A percentile compares a stretch with the other conserved stretches of the same genome.
Evolutionary conservation across 257 asterid species (phyloP).

Genomic region (Fraxinus cuspidata): DNA sequence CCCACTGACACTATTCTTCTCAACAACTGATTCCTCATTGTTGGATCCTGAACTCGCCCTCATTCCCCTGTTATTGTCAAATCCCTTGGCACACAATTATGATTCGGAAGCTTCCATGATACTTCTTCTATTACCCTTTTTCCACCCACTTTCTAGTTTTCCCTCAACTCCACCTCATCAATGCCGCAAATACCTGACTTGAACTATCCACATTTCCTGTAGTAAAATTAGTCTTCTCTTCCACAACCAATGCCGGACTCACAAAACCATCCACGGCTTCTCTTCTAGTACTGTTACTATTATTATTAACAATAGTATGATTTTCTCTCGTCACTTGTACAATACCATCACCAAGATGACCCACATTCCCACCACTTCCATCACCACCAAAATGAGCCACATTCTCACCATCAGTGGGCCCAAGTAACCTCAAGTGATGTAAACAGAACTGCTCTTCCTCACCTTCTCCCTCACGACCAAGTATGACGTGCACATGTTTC

Average conservation of each 20-base stretch:
- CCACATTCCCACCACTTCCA: slow-evolving; percentile 19
- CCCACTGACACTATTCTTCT: slow-evolving; percentile 21
- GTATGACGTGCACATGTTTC: slow-evolving; percentile 46
- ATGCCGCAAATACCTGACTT: slow-evolving; percentile 44
- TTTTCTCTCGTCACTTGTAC: slow-evolving; percentile 20
- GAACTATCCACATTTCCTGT: slow-evolving; percentile 35
- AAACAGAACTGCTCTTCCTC: slow-evolving; percentile 31
- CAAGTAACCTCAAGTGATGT: not conserved
- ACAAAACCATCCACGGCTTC: slow-evolving; percentile 26
- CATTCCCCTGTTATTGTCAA: slow-evolving; percentile 37
- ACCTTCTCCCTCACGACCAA: slow-evolving; percentile 55
- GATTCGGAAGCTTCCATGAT: slow-evolving; percentile 12
- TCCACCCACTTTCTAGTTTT: slow-evolving; percentile 30
- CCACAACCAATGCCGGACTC: slow-evolving; percentile 23
- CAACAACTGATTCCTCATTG: slow-evolving; percentile 21
- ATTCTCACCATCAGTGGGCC: not conserved
- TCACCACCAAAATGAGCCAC: not conserved
- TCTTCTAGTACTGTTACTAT: slow-evolving; percentile 19
- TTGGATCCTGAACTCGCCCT: slow-evolving; percentile 12
- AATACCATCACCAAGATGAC: not conserved
- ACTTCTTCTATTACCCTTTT: slow-evolving; percentile 17
- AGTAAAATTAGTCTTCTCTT: slow-evolving; percentile 12
- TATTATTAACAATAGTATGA: slow-evolving; percentile 15
- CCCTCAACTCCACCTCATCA: slow-evolving; percentile 59
- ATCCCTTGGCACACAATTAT: slow-evolving; percentile 44